A percentile compares a stretch with the other conserved stretches of the same genome.
phyloP scores from a whole-genome alignment of 2,329 filamentous ascomycete species.

The Arthroderma uncinatum region DNA sequence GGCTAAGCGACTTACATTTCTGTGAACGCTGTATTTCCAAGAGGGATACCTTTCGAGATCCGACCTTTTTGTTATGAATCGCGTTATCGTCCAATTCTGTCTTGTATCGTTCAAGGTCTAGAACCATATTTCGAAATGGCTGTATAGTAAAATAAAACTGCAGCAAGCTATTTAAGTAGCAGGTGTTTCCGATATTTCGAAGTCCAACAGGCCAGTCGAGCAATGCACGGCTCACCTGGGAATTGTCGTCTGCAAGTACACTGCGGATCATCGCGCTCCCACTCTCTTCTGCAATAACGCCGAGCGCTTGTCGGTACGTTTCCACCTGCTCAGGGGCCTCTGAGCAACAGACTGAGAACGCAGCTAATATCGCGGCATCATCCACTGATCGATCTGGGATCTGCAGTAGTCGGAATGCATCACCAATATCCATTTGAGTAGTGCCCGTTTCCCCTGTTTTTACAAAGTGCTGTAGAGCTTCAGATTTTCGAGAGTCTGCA shows the following conservation, averaged over 20 bases:
- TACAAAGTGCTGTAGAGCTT: slow-evolving; percentile 43
- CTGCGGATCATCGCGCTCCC: slow-evolving; percentile 29
- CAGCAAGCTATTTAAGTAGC: slow-evolving; percentile 90
- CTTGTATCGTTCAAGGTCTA: slow-evolving; percentile 61
- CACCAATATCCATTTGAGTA: slow-evolving; percentile 45
- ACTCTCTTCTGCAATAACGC: slow-evolving; percentile 37
- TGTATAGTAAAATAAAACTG: slow-evolving; percentile 90
- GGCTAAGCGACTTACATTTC: slow-evolving; percentile 53
- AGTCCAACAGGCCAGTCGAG: slow-evolving; percentile 68
- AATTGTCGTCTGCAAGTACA: slow-evolving; percentile 24
- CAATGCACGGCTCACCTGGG: slow-evolving; percentile 25
- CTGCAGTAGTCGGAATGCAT: slow-evolving; percentile 42
- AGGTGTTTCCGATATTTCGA: slow-evolving; percentile 92
- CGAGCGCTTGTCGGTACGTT: slow-evolving; percentile 37
- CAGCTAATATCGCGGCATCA: slow-evolving; percentile 40
- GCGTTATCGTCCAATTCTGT: slow-evolving; percentile 55
- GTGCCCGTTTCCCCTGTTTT: slow-evolving; percentile 40
- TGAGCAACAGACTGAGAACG: slow-evolving; percentile 37
- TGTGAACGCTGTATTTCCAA: slow-evolving; percentile 52
- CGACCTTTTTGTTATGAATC: slow-evolving; percentile 58
- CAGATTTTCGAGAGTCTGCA: slow-evolving; percentile 47
- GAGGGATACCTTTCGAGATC: slow-evolving; percentile 55
- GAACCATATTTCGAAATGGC: slow-evolving; percentile 66
- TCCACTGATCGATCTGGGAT: slow-evolving; percentile 43
- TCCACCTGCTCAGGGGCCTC: slow-evolving; percentile 38